phyloP scores from a whole-genome alignment of 2,329 filamentous ascomycete species.

The Colletotrichum musae region DNA sequence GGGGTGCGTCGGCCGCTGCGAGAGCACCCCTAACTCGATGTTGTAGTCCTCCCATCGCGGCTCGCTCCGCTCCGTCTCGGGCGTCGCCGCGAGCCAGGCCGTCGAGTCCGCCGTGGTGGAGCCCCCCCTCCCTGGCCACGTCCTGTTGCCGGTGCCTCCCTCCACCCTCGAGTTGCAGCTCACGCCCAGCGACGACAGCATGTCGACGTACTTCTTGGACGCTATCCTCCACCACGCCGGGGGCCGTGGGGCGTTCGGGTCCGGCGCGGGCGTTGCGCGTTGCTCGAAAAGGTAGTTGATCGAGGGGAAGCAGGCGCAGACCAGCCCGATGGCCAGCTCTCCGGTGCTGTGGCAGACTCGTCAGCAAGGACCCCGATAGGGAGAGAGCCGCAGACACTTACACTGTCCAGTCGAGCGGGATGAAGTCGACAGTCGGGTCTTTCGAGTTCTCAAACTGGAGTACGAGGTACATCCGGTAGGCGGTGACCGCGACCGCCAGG shows the following conservation, averaged over 20 bases:
- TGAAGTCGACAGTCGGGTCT: conserved; percentile 47
- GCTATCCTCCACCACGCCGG: conserved; percentile 13
- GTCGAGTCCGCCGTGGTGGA: conserved; percentile 9
- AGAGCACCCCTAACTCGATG: conserved; percentile 22
- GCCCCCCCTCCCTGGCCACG: neutral
- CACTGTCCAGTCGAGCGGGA: conserved; percentile 39
- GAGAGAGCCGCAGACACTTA: conserved; percentile 12
- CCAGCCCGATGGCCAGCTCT: conserved; percentile 42
- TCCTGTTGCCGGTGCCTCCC: neutral
- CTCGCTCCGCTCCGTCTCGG: conserved; percentile 21
- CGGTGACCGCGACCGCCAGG: conserved; percentile 47
- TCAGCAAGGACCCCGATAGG: neutral
- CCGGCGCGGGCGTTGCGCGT: neutral
- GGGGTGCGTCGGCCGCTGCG: conserved; percentile 4
- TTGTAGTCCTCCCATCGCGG: conserved; percentile 25
- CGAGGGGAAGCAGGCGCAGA: conserved; percentile 42
- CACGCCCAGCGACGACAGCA: conserved; percentile 17
- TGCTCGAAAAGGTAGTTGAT: conserved; percentile 42
- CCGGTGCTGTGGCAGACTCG: conserved; percentile 24
- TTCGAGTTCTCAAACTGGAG: conserved; percentile 42
- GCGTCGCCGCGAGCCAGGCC: neutral
- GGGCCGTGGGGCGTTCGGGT: neutral
- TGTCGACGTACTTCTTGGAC: conserved; percentile 1
- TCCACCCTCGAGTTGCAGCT: neutral
- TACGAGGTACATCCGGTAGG: conserved; percentile 46